Conservation (phyloP, 768 basidiomycete genomes). For the Strobilomyces dryophilus region DNA sequence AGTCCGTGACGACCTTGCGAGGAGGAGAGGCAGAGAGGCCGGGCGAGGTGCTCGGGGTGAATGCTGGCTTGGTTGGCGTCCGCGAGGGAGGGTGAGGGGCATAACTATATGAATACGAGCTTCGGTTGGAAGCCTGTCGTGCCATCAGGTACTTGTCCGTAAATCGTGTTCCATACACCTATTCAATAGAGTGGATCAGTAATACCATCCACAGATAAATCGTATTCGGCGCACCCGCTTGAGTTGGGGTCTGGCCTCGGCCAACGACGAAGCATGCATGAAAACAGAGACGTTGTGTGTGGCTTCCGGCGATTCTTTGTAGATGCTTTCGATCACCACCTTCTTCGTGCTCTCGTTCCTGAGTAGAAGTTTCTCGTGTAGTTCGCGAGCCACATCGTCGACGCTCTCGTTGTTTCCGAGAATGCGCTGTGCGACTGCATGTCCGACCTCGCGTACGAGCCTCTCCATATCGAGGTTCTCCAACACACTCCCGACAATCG, state of each 20-base stretch:
- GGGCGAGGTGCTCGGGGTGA: conserved; percentile 18
- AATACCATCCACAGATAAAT: not conserved
- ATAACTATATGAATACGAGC: conserved; percentile 51
- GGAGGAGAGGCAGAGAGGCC: conserved; percentile 56
- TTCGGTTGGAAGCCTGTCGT: conserved; percentile 54
- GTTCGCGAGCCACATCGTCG: conserved; percentile 91
- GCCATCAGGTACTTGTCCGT: conserved; percentile 93
- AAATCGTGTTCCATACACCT: conserved; percentile 95
- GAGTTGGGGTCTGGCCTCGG: conserved; percentile 71
- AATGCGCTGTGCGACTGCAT: conserved; percentile 89
- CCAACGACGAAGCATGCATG: conserved; percentile 62
- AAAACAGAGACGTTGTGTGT: conserved; percentile 88
- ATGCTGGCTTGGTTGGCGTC: conserved; percentile 37
- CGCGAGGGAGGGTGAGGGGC: conserved; percentile 44
- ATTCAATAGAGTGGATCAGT: conserved; percentile 8
- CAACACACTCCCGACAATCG: conserved; percentile 93
- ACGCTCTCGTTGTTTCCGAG: conserved; percentile 92
- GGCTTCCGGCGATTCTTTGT: conserved; percentile 86
- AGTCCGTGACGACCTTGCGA: conserved; percentile 85
- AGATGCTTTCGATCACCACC: conserved; percentile 94
- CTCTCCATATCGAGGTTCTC: conserved; percentile 99
- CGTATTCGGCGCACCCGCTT: conserved; percentile 56
- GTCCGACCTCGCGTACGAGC: conserved; percentile 89
- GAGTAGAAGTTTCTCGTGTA: conserved; percentile 86
- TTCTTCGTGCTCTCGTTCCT: conserved; percentile 97